Conservation (phyloP, 148 eudicot genomes). For the Camellia sinensis region DNA sequence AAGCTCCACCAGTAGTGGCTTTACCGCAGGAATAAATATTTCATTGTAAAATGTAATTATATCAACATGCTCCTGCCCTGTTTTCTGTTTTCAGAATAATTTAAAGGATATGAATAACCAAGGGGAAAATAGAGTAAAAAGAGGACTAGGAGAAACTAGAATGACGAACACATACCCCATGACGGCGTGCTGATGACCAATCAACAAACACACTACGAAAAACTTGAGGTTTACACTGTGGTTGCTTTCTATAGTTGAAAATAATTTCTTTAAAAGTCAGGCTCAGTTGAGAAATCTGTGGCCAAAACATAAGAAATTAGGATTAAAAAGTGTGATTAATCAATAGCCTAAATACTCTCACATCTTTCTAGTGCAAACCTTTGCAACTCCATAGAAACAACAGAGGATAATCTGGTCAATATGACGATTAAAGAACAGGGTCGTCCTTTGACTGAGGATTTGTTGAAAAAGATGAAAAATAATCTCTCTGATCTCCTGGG, state of each 20-base stretch:
- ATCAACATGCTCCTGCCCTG: slow-evolving; percentile 83
- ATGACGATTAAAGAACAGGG: slow-evolving; percentile 81
- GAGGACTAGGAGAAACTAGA: background rate
- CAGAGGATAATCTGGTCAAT: slow-evolving; percentile 95
- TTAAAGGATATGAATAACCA: slow-evolving; percentile 16
- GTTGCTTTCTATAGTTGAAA: slow-evolving; percentile 81
- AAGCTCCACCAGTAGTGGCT: slow-evolving; percentile 84
- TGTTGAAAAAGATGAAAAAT: slow-evolving; percentile 85
- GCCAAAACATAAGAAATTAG: slow-evolving; percentile 12
- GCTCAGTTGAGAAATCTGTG: slow-evolving; percentile 76
- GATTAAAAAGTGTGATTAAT: background rate
- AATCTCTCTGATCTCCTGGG: slow-evolving; percentile 72
- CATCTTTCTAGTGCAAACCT: slow-evolving; percentile 44
- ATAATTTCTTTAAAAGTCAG: slow-evolving; percentile 84
- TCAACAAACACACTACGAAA: slow-evolving; percentile 88
- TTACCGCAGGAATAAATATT: slow-evolving; percentile 76
- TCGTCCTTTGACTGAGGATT: slow-evolving; percentile 64
- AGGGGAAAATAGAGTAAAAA: background rate
- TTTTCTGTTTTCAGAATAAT: slow-evolving; percentile 48
- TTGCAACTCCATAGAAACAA: slow-evolving; percentile 93
- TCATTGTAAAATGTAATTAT: slow-evolving; percentile 95
- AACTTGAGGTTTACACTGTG: slow-evolving; percentile 88
- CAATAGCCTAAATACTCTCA: background rate
- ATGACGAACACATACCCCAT: slow-evolving; percentile 50
- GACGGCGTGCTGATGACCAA: slow-evolving; percentile 64